phyloP scores from a whole-genome alignment of 306 rosid species.

The Nissolia schottii region DNA sequence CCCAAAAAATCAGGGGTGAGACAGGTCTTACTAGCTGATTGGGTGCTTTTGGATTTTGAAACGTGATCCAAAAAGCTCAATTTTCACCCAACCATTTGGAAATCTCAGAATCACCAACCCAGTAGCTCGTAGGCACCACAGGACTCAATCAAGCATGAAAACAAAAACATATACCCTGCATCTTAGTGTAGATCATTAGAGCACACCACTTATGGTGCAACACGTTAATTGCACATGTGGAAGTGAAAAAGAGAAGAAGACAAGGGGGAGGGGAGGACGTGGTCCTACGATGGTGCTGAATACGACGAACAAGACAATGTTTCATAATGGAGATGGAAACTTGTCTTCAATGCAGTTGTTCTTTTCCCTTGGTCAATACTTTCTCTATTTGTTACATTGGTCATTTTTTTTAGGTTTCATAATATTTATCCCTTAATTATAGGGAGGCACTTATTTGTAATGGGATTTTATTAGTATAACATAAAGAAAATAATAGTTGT shows the following conservation, averaged over 20 bases:
- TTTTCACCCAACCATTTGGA: not conserved
- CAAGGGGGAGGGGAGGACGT: not conserved
- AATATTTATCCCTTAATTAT: too few relatives aligned
- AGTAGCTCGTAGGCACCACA: not conserved
- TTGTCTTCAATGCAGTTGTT: too few relatives aligned
- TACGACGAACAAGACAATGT: not conserved
- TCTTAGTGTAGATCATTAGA: not conserved
- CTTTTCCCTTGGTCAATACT: too few relatives aligned
- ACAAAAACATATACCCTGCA: not conserved
- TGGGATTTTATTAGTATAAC: too few relatives aligned
- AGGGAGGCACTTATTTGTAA: too few relatives aligned
- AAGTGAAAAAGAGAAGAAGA: not conserved
- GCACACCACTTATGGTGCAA: not conserved
- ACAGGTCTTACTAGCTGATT: not conserved
- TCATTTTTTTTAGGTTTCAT: too few relatives aligned
- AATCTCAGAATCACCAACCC: not conserved
- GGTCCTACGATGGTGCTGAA: not conserved
- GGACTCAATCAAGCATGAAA: not conserved
- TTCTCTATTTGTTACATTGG: too few relatives aligned
- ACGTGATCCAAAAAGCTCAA: not conserved
- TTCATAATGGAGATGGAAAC: not conserved
- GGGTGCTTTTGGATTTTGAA: not conserved
- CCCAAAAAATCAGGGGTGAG: not conserved
- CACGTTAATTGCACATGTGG: not conserved
- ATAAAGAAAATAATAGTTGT: too few relatives aligned